These are phyloP conservation scores for Telfairia occidentalis DNA, from an alignment of 331 rosid genomes.

Conservation along the genomic window DNA sequence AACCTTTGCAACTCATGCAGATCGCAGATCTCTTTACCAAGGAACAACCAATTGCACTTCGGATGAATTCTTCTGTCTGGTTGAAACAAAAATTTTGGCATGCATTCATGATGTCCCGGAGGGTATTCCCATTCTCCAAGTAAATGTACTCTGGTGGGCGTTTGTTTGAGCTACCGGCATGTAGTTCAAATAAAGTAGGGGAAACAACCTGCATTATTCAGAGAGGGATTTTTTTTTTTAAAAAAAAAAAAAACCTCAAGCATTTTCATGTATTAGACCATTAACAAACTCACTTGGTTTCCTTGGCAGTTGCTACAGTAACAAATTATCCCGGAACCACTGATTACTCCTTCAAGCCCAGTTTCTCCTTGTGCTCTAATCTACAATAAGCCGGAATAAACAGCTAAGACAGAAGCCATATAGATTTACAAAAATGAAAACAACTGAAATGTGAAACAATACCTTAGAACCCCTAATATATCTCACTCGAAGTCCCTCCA, in stretches of 20 bases:
- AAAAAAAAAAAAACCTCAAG: background rate
- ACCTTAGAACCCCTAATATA: conserved; percentile 68
- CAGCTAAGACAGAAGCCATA: background rate
- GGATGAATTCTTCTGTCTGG: conserved; percentile 42
- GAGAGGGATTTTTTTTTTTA: background rate
- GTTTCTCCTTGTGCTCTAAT: conserved; percentile 36
- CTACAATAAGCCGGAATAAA: conserved; percentile 23
- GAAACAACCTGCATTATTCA: conserved; percentile 34
- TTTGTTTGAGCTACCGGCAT: conserved; percentile 64
- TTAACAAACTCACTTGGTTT: conserved; percentile 36
- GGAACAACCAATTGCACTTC: conserved; percentile 40
- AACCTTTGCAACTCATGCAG: conserved; percentile 78
- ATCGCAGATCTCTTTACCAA: conserved; percentile 35
- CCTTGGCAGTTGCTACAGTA: conserved; percentile 54
- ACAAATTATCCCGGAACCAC: conserved; percentile 45
- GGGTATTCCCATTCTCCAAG: conserved; percentile 57
- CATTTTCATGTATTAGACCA: background rate
- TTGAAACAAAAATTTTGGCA: conserved; percentile 32
- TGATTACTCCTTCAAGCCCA: conserved; percentile 59
- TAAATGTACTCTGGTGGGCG: conserved; percentile 61
- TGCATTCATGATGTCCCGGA: conserved; percentile 62
- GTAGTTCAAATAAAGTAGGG: conserved; percentile 60
- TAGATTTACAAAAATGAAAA: background rate
- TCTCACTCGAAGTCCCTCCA: conserved; percentile 65
- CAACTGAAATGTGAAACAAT: conserved; percentile 5